Conservation (phyloP, 2,329 filamentous ascomycete species). For the Coniochaeta hoffmannii region DNA sequence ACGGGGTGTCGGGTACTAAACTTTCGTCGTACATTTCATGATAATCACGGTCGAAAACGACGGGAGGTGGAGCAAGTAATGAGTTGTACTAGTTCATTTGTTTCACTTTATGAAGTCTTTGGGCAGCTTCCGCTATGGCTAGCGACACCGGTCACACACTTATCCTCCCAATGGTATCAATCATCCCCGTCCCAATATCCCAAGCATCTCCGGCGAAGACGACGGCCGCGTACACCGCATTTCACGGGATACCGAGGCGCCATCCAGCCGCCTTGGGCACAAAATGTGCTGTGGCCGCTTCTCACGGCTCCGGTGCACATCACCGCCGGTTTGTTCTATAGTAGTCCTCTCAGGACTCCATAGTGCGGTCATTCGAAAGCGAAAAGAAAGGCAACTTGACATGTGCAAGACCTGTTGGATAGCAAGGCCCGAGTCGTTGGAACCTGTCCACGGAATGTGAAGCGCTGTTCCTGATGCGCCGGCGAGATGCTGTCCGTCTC, state of each 20-base stretch:
- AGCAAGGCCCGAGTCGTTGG: neutral
- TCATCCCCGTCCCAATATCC: no score
- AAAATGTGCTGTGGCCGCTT: no score
- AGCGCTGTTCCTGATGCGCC: neutral
- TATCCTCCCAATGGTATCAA: neutral
- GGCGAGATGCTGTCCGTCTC: neutral
- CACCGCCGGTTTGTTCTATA: neutral
- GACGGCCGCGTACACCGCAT: no score
- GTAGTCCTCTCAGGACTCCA: neutral
- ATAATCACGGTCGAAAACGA: no score
- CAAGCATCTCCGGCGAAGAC: no score
- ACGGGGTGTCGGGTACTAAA: no score
- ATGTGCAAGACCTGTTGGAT: neutral
- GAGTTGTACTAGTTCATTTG: no score
- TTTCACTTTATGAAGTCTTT: neutral
- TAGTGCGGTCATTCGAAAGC: neutral
- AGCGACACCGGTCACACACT: neutral
- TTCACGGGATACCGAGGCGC: neutral
- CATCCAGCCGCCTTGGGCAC: neutral
- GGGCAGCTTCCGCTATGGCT: neutral
- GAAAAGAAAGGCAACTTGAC: neutral
- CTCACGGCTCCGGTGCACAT: no score
- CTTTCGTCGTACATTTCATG: no score
- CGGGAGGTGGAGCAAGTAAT: no score
- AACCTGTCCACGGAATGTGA: neutral